These are phyloP conservation scores for Nitzschia inconspicua DNA, from an alignment of 108 stramenopile genomes.

Conservation along the genomic window DNA sequence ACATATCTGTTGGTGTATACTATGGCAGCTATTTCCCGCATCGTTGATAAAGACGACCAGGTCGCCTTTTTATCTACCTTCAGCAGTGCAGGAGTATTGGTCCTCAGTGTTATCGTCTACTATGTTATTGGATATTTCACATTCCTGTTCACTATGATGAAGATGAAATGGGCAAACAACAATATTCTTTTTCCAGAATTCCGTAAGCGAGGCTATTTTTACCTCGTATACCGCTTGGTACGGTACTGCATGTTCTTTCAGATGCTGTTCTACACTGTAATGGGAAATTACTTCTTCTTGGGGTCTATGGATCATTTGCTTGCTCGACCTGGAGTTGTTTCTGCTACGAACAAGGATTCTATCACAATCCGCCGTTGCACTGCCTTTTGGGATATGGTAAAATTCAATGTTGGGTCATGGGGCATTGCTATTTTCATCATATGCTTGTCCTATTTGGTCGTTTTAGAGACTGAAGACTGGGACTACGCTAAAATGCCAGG, in stretches of 20 bases:
- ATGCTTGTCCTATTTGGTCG: slow-evolving; percentile 24
- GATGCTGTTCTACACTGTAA: slow-evolving; percentile 46
- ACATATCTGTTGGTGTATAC: slow-evolving; percentile 39
- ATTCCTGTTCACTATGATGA: slow-evolving; percentile 42
- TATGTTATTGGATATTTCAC: slow-evolving; percentile 49
- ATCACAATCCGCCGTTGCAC: slow-evolving; percentile 38
- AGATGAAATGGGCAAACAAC: slow-evolving; percentile 49
- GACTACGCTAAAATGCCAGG: slow-evolving; percentile 22
- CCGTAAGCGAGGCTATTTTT: slow-evolving; percentile 22
- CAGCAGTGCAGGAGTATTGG: slow-evolving; percentile 42
- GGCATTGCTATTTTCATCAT: slow-evolving; percentile 23
- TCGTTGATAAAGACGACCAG: slow-evolving; percentile 23
- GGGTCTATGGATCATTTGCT: slow-evolving; percentile 55
- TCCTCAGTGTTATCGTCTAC: slow-evolving; percentile 37
- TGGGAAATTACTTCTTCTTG: slow-evolving; percentile 47
- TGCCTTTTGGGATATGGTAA: slow-evolving; percentile 37
- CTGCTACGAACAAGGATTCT: slow-evolving; percentile 56
- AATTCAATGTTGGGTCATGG: slow-evolving; percentile 45
- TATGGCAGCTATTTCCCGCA: slow-evolving; percentile 30
- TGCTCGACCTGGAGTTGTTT: slow-evolving; percentile 33
- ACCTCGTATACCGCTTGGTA: slow-evolving; percentile 30
- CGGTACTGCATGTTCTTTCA: slow-evolving; percentile 48
- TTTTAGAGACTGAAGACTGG: slow-evolving; percentile 26
- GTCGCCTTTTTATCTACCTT: slow-evolving; percentile 26
- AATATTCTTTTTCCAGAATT: slow-evolving; percentile 51